phyloP scores from a whole-genome alignment of 345 rosid genomes.

The Anastatica hierochuntica region DNA sequence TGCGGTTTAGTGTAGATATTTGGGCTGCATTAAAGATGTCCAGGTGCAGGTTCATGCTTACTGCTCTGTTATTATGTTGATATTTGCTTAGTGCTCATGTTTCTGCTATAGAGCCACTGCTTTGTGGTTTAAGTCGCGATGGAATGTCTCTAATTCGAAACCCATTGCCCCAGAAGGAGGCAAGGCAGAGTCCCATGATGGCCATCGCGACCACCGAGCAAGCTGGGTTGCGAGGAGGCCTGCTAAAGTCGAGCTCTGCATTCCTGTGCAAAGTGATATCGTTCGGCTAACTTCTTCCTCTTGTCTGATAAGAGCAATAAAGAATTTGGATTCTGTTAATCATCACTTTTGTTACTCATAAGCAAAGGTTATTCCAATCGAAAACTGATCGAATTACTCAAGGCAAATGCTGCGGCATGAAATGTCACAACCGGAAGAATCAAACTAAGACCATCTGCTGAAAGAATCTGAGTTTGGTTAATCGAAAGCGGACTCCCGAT shows the following conservation, averaged over 20 bases:
- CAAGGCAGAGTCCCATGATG: conserved; percentile 88
- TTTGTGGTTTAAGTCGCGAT: conserved; percentile 23
- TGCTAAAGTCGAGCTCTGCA: conserved; percentile 94
- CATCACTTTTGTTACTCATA: no score
- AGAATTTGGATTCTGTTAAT: conserved; percentile 44
- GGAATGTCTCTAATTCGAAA: conserved; percentile 50
- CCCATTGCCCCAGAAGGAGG: conserved; percentile 90
- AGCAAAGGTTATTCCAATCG: no score
- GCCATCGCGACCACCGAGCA: conserved; percentile 98
- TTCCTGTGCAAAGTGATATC: conserved; percentile 84
- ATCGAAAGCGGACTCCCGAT: conserved; percentile 94
- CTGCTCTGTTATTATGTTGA: no score
- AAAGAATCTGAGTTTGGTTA: conserved; percentile 62
- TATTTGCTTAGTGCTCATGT: no score
- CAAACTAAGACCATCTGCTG: conserved; percentile 55
- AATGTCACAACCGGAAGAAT: conserved; percentile 71
- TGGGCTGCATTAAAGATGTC: no score
- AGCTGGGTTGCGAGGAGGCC: conserved; percentile 86
- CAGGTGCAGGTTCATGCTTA: no score
- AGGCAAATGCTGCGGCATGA: conserved; percentile 59
- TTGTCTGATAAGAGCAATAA: conserved; percentile 55
- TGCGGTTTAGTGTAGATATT: no score
- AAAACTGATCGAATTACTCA: conserved; percentile 84
- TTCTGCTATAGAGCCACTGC: conserved; percentile 28
- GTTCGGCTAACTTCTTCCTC: conserved; percentile 83